A percentile compares a stretch with the other conserved stretches of the same genome.
Evolutionary conservation across 2,329 filamentous ascomycete genomes (phyloP).

Genomic region (Didymella glomerata): DNA sequence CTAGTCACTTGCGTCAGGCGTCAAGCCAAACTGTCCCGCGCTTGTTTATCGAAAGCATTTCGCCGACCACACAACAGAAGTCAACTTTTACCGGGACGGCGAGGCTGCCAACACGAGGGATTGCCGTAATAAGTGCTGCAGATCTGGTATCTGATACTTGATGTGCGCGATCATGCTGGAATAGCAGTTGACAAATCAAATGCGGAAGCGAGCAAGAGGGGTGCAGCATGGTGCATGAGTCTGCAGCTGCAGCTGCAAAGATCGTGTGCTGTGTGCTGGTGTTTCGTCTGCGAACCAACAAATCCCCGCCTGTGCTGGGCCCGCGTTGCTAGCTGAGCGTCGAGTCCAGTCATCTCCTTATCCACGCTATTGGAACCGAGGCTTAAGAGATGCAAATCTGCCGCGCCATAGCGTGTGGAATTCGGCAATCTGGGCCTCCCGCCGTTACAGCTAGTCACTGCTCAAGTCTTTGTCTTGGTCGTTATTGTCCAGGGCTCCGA

Average conservation of each 20-base stretch:
- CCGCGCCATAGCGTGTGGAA: not conserved
- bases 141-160: not conserved
- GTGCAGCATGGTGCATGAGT: not conserved
- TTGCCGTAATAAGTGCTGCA: not conserved
- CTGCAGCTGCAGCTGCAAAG: slow-evolving; percentile 6
- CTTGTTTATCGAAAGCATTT: slow-evolving; percentile 2
- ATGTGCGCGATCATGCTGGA: not conserved
- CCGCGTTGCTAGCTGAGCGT: slow-evolving; percentile 15
- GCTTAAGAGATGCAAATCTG: slow-evolving; percentile 14
- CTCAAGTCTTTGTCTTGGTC: not conserved
- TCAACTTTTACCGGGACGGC: not conserved
- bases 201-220: not conserved
- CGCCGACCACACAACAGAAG: slow-evolving; percentile 1
- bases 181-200: not conserved
- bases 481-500: not conserved
- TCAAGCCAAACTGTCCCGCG: slow-evolving; percentile 6
- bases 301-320: slow-evolving; percentile 7
- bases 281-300: not conserved
- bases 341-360: slow-evolving; percentile 13
- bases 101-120: not conserved
- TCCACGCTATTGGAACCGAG: slow-evolving; percentile 12
- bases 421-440: slow-evolving; percentile 9
- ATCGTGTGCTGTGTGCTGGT: slow-evolving; percentile 5
- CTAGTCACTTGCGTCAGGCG: slow-evolving; percentile 11
- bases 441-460: slow-evolving; percentile 2